Conservation (phyloP, 306 rosid genomes). For the Sophora flavescens region DNA sequence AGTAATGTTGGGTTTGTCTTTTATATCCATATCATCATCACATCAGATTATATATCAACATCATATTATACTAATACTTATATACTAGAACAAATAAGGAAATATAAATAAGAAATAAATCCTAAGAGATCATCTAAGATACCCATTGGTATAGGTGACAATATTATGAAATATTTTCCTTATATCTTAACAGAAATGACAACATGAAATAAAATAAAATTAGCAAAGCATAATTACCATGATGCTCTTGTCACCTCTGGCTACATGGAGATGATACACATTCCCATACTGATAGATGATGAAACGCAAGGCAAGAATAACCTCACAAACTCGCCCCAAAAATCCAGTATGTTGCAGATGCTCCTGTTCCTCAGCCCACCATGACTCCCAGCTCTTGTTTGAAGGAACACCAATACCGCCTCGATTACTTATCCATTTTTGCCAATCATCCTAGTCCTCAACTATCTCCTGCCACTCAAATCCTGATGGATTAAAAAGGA, state of each 20-base stretch:
- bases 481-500: slow-evolving; percentile 96
- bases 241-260: slow-evolving; percentile 77
- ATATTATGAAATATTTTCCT: no score
- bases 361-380: slow-evolving; percentile 99
- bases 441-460: slow-evolving; percentile 99
- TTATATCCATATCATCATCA: no score
- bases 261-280: slow-evolving; percentile 83
- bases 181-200: not conserved
- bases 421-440: slow-evolving; percentile 84
- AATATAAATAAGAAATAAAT: no score
- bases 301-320: slow-evolving; percentile 77
- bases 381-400: slow-evolving; percentile 96
- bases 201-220: slow-evolving; percentile 30
- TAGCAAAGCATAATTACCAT: slow-evolving; percentile 59
- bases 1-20: no score
- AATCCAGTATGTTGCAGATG: slow-evolving; percentile 81
- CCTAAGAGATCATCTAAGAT: no score
- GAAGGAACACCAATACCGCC: slow-evolving; percentile 98
- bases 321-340: slow-evolving; percentile 77
- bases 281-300: slow-evolving; percentile 90
- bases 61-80: no score
- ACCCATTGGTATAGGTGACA: no score
- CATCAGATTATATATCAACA: no score
- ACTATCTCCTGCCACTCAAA: slow-evolving; percentile 99
- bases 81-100: no score